Percentiles rank a stretch among this genome's conserved stretches.
Evolutionary conservation across 441 rosid species (phyloP).

Genomic region (Pelargonium fulgidum): DNA sequence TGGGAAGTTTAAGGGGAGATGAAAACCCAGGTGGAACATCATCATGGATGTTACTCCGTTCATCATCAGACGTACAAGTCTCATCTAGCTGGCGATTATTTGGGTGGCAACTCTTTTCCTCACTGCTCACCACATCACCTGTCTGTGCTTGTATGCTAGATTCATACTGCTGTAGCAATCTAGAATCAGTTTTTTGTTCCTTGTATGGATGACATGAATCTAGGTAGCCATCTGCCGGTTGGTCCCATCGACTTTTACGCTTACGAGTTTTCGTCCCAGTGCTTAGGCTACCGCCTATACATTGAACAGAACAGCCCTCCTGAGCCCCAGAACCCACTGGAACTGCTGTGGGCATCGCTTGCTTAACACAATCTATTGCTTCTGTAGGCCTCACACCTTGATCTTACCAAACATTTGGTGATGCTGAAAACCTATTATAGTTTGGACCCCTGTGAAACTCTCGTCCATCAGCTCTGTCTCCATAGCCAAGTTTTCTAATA

Average conservation of each 20-base stretch:
- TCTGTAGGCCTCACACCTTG: slow-evolving; percentile 47
- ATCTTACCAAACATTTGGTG: slow-evolving; percentile 43
- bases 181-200: slow-evolving; percentile 28
- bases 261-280: slow-evolving; percentile 45
- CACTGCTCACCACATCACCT: slow-evolving; percentile 21
- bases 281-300: slow-evolving; percentile 28
- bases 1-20: slow-evolving; percentile 31
- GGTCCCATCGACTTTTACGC: slow-evolving; percentile 98
- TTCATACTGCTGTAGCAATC: slow-evolving; percentile 20
- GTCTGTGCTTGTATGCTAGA: slow-evolving; percentile 14
- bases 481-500: slow-evolving; percentile 42
- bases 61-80: slow-evolving; percentile 22
- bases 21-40: slow-evolving; percentile 86
- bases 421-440: slow-evolving; percentile 37
- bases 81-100: slow-evolving; percentile 24
- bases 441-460: slow-evolving; percentile 38
- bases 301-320: slow-evolving; percentile 37
- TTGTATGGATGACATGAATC: slow-evolving; percentile 28
- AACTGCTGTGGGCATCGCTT: slow-evolving; percentile 34
- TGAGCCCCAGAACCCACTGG: slow-evolving; percentile 30
- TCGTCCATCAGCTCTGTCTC: slow-evolving; percentile 59
- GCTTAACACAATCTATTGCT: slow-evolving; percentile 30
- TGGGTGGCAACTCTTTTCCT: slow-evolving; percentile 23
- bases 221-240: slow-evolving; percentile 44
- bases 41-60: slow-evolving; percentile 36